Evolutionary conservation across 2,329 filamentous ascomycete species (phyloP), one percentile per base, ranked within the genome.

Genomic region (Blastomyces gilchristii): DNA sequence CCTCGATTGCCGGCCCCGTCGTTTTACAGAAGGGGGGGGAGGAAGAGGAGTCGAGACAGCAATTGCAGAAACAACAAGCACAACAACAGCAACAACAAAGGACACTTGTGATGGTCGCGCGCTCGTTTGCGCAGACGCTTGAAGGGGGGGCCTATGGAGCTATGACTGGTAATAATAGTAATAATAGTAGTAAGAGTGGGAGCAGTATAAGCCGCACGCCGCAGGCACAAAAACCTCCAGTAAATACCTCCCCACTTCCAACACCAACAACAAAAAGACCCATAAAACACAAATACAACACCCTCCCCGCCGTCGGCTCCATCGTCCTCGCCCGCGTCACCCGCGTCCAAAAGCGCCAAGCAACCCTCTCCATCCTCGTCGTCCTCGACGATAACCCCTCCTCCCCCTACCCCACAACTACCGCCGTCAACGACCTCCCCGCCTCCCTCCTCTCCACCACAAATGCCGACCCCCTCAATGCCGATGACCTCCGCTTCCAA

Each of bases 311-410:
- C 68, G 90, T 97, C 50, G 85, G 87, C 71, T 88, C 88, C 69
- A 81, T 86, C 18, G 90, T 97, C 49, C 83, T 99, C 49, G 91
- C 90, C 67, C 86, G 89, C 45, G 90, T 99, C 50, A 90, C 90
- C 45, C 87, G 93, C 58, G 87, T 97, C 63, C 88, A 89, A 74
- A 88, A 90, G 57, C 86, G 89, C 66, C 91, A 96, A 78, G 92
- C 91, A 6, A 88, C 87, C 34, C 87, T 95, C 62, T 87, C 88
- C 28, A 97, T 97, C 68, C 83, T 96, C 64, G 88, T 93, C 64
- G 88, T 97, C 34, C 85, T 89, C 63, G 82, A 87, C 70, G 69
- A 75, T 43, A 22, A 61, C 62, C 9, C 47, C 39, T 41, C 39
- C 63, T 8, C 28, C 63, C 64, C n/a, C 61, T 68, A 39, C 62